Evolutionary conservation across 1,284 basidiomycete genomes (phyloP), one percentile per base, ranked within the genome.

Genomic region (Ustilago hordei): DNA sequence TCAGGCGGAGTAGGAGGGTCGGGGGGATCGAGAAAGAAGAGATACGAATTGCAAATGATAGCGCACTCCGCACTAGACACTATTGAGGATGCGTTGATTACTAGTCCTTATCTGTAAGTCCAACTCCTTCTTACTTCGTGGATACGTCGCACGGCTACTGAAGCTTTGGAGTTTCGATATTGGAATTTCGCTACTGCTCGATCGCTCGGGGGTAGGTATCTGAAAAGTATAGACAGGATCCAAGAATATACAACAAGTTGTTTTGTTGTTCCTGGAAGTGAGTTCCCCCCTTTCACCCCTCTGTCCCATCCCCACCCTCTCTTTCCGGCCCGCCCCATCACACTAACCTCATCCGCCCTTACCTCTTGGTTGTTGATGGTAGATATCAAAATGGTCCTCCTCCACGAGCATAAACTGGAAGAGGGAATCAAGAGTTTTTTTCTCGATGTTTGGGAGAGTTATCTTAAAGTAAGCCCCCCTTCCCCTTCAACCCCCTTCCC

Each of bases 351-450:
- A 3, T 28, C 23, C 23, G 0, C 23, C 3, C 3, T 28, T 3
- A 28, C 3, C 23, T 28, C 23, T 28, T 28, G 23, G 23, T 28
- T 28, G 23, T 28, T 28, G 23, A 28, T 23, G 11, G 6, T 13
- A 84, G 83, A 83, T 59, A 62, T 83, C 39, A 85, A 84, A 57
- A 79, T 85, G 58, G 65, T 85, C 28, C 72, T 85, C 6, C 78
- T 85, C 3, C 84, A 85, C 65, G 83, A 85, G 55, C 83, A 84
- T 69, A 83, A 78, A 61, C 81, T 83, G 56, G 84, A 85, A 67
- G 84, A 85, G 15, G 84, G 84, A 0, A 85, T 85, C 50, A 73
- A 82, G 12, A 81, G 79, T 60, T 85, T 85, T 63, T 80, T 85
- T 58, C 69, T 82, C 53, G 84, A 85, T n/a, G 79, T 82, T 19